These are phyloP conservation scores for Primulina tabacum DNA, from an alignment of 257 asterid genomes.

Conservation along the genomic window DNA sequence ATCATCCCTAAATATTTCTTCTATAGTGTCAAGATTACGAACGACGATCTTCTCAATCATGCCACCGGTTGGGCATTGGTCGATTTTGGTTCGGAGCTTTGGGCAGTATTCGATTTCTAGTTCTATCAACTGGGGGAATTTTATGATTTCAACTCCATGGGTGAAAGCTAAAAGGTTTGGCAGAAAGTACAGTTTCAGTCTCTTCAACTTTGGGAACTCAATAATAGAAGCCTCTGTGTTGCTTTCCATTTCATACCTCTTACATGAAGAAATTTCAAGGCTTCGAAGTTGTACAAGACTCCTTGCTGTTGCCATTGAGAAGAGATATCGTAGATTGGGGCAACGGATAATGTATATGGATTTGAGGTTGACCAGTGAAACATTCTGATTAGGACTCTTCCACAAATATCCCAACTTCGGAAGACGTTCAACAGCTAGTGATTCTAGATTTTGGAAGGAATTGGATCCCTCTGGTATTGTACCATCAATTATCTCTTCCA, in stretches of 20 bases:
- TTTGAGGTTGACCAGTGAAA: background rate
- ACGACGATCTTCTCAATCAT: too few relatives aligned
- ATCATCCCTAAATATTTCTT: too few relatives aligned
- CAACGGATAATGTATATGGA: fast-evolving
- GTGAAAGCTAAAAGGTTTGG: too few relatives aligned
- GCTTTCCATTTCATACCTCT: background rate
- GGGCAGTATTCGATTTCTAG: too few relatives aligned
- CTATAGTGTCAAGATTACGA: too few relatives aligned
- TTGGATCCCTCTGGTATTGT: background rate
- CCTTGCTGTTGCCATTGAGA: background rate
- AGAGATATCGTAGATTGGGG: background rate
- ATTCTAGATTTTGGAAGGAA: background rate
- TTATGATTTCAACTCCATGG: too few relatives aligned
- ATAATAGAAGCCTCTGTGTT: too few relatives aligned
- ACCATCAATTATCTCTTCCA: too few relatives aligned
- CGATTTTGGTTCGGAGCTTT: too few relatives aligned
- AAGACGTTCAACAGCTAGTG: fast-evolving
- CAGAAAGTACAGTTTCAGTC: too few relatives aligned
- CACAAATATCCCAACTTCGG: background rate
- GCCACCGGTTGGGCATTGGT: too few relatives aligned
- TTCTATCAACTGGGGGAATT: too few relatives aligned
- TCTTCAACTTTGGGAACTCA: background rate
- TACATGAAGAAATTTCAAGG: background rate
- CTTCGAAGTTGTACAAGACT: background rate
- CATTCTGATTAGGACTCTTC: background rate